phyloP scores from a whole-genome alignment of 306 rosid species.

The Oxytropis ochrocephala region DNA sequence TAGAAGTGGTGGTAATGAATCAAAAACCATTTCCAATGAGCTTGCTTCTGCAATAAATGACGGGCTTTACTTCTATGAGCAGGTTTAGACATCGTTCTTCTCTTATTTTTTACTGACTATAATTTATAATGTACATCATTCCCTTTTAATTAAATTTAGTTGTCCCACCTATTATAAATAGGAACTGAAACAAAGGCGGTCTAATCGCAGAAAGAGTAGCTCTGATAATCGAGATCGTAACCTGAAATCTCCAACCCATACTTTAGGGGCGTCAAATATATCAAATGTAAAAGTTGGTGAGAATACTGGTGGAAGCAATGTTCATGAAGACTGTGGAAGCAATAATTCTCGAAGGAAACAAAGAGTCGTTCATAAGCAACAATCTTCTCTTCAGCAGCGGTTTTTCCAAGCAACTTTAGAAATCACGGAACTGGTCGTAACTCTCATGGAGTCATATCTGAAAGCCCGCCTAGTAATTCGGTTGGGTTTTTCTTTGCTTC shows the following conservation, averaged over 20 bases:
- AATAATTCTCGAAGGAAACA: slow-evolving; percentile 64
- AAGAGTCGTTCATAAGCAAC: slow-evolving; percentile 52
- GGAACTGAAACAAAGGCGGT: slow-evolving; percentile 70
- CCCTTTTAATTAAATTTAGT: slow-evolving; percentile 6
- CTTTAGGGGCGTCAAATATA: slow-evolving; percentile 49
- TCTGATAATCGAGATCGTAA: slow-evolving; percentile 55
- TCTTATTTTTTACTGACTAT: background rate
- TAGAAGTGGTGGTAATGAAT: slow-evolving; percentile 40
- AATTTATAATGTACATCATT: background rate
- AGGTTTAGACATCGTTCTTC: slow-evolving; percentile 47
- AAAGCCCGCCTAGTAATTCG: slow-evolving; percentile 91
- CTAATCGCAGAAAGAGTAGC: slow-evolving; percentile 59
- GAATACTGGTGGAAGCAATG: slow-evolving; percentile 29
- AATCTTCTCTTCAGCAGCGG: slow-evolving; percentile 62
- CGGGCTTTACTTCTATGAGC: slow-evolving; percentile 87
- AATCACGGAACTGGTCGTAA: slow-evolving; percentile 66
- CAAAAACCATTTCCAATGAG: slow-evolving; percentile 74
- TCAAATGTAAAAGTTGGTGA: slow-evolving; percentile 54
- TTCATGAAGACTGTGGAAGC: slow-evolving; percentile 56
- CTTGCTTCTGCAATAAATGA: slow-evolving; percentile 88
- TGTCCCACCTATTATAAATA: slow-evolving; percentile 27
- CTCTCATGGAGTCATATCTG: slow-evolving; percentile 69
- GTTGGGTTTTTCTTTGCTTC: slow-evolving; percentile 95
- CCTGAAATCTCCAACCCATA: slow-evolving; percentile 38
- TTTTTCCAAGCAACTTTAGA: slow-evolving; percentile 77